A percentile compares a stretch with the other conserved stretches of the same genome.
These are phyloP conservation scores for Pichia cactophila DNA, from an alignment of 1,139 yeast species.

Conservation along the genomic window DNA sequence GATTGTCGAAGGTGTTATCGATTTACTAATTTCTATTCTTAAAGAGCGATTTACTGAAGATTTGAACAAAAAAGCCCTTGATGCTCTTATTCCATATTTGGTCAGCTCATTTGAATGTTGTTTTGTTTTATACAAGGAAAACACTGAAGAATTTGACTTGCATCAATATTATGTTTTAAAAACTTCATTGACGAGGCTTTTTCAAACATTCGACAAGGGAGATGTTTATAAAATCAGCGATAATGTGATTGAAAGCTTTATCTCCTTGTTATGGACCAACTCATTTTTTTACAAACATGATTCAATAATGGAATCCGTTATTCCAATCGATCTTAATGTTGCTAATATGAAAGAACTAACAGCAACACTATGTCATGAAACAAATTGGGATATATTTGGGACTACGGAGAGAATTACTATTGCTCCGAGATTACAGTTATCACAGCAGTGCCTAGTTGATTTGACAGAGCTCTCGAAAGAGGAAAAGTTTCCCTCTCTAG, in stretches of 20 bases:
- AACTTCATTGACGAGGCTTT: conserved; percentile 35
- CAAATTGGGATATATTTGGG: conserved; percentile 37
- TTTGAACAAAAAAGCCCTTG: conserved; percentile 23
- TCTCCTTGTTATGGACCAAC: conserved; percentile 38
- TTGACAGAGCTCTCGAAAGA: conserved; percentile 32
- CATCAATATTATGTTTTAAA: conserved; percentile 40
- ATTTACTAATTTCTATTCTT: conserved; percentile 23
- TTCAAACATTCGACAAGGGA: conserved; percentile 18
- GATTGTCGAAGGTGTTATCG: conserved; percentile 23
- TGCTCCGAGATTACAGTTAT: conserved; percentile 34
- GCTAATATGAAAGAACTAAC: neutral
- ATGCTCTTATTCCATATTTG: conserved; percentile 41
- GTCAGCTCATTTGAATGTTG: conserved; percentile 38
- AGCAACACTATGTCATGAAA: conserved; percentile 25
- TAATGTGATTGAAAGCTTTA: conserved; percentile 34
- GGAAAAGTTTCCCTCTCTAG: conserved; percentile 19
- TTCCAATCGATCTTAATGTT: conserved; percentile 24
- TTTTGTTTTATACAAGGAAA: conserved; percentile 29
- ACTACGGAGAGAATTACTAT: conserved; percentile 37
- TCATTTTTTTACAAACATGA: conserved; percentile 47
- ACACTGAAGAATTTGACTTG: conserved; percentile 34
- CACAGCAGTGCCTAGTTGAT: conserved; percentile 43
- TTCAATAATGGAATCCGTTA: conserved; percentile 29
- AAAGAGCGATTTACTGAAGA: conserved; percentile 19
- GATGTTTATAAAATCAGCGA: conserved; percentile 3